phyloP scores from a whole-genome alignment of 129 eudicot genomes.

The Saposhnikovia divaricata region DNA sequence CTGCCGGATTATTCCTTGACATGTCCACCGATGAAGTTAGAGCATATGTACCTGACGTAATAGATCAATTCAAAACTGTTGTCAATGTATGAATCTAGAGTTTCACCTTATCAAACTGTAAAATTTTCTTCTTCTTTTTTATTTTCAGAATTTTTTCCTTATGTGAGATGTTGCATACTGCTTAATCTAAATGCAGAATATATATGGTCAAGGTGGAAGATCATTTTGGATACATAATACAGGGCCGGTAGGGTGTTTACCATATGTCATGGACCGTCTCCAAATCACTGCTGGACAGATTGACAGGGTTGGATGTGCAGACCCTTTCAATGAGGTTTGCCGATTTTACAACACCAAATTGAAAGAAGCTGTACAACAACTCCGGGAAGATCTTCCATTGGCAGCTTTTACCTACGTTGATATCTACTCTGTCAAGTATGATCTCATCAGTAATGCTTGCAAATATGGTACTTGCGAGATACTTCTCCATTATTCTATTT shows the following conservation, averaged over 20 bases:
- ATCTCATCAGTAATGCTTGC: conserved; percentile 47
- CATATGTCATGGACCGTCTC: conserved; percentile 41
- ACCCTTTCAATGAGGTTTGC: conserved; percentile 46
- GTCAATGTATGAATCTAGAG: conserved; percentile 36
- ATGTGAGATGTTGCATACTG: too few species aligned
- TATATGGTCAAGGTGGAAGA: conserved; percentile 61
- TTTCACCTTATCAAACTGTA: background rate
- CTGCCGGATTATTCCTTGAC: conserved; percentile 50
- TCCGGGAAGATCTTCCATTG: conserved; percentile 41
- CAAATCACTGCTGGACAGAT: conserved; percentile 37
- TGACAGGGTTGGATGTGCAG: conserved; percentile 62
- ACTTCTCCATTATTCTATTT: background rate
- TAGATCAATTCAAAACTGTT: conserved; percentile 51
- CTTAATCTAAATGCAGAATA: conserved; percentile 24
- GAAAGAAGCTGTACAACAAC: conserved; percentile 42
- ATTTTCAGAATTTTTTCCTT: too few species aligned
- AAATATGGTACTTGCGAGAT: conserved; percentile 32
- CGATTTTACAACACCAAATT: conserved; percentile 41
- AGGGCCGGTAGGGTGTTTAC: conserved; percentile 81
- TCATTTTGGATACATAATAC: conserved; percentile 84
- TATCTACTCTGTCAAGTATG: conserved; percentile 53
- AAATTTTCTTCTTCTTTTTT: too few species aligned
- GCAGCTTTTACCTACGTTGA: conserved; percentile 72
- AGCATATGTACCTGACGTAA: conserved; percentile 42
- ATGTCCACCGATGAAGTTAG: conserved; percentile 55